Evolutionary conservation across 2,329 filamentous ascomycete genomes (phyloP).

Genomic region (Cryphonectria parasitica): DNA sequence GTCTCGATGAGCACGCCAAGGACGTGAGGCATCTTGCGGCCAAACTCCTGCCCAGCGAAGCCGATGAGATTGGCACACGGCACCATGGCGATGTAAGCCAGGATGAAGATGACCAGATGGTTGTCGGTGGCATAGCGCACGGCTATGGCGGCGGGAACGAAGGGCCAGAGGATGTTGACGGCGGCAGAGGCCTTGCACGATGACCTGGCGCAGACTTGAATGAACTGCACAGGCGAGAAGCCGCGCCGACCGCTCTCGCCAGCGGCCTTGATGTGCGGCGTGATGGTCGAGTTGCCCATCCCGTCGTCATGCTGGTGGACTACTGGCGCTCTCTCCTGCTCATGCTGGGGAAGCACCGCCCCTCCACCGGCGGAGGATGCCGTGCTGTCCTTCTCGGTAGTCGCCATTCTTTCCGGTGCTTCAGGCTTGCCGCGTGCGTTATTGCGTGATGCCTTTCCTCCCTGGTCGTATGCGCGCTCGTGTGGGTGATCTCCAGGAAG

Average conservation of each 20-base stretch:
- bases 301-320: slow-evolving; percentile 28
- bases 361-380: slow-evolving; percentile 32
- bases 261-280: slow-evolving; percentile 39
- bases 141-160: slow-evolving; percentile 73
- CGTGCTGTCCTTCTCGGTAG: slow-evolving; percentile 24
- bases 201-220: slow-evolving; percentile 66
- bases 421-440: slow-evolving; percentile 5
- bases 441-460: slow-evolving; percentile 3
- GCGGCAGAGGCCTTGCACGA: slow-evolving; percentile 64
- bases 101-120: slow-evolving; percentile 67
- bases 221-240: slow-evolving; percentile 65
- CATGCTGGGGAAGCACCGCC: slow-evolving; percentile 34
- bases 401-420: neutral
- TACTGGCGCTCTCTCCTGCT: slow-evolving; percentile 31
- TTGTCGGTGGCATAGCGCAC: slow-evolving; percentile 50
- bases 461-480: neutral
- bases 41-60: slow-evolving; percentile 73
- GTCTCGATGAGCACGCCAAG: slow-evolving; percentile 66
- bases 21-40: slow-evolving; percentile 76
- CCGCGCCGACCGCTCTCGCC: slow-evolving; percentile 73
- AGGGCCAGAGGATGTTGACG: slow-evolving; percentile 75
- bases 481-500: neutral
- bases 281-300: slow-evolving; percentile 28
- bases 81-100: slow-evolving; percentile 78
- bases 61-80: slow-evolving; percentile 76